Base-by-base conservation (phyloP, 345 rosid genomes). In the Draba incana region DNA sequence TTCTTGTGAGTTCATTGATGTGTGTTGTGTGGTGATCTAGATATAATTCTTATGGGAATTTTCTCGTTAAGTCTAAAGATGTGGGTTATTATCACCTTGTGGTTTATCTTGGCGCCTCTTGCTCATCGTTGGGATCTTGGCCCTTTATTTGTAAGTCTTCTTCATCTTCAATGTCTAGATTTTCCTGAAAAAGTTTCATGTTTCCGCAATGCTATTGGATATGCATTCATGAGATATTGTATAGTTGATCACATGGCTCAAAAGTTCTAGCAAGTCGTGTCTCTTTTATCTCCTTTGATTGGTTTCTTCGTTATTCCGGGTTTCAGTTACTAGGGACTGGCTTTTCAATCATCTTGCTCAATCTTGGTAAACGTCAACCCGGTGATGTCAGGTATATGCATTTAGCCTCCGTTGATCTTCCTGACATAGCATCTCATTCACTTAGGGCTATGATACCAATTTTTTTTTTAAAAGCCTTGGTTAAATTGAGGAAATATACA, bases 81-180 rank as follows among this genome's bases (percentile, higher is more conserved):
- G 49, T 92, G 90, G 92, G 68, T 45, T 70, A 67, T 83, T 58
- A 82, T 84, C 50, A 66, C 81, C 72, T 69, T 83, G 69, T 89
- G 96, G 98, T 92, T 92, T 82, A 62, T 76, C 66, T 64, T 92
- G 72, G 96, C 98, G 59, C 98, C 92, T 64, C 65, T 92, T 67
- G 96, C 94, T 55, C 82, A 84, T 74, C 82, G 77, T 59, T 92
- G 86, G 96, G 86, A 88, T 52, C 81, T 92, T 20, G 98, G 98
- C 70, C 96, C 90, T 57, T 62, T 88, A 75, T 88, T 78, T 56
- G 98, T 88, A 81, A 92, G 98, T 84, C 70, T 43, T 55, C 66
- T 55, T 80, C 15, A 42, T 65, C 41, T 66, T 53, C 51, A 24
- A 4, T 33, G 4, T 27, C 54, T 48, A 31, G 52, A 20, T 20